Evolutionary conservation across 2,329 filamentous ascomycete species (phyloP).

Genomic region (Pseudopithomyces chartarum): DNA sequence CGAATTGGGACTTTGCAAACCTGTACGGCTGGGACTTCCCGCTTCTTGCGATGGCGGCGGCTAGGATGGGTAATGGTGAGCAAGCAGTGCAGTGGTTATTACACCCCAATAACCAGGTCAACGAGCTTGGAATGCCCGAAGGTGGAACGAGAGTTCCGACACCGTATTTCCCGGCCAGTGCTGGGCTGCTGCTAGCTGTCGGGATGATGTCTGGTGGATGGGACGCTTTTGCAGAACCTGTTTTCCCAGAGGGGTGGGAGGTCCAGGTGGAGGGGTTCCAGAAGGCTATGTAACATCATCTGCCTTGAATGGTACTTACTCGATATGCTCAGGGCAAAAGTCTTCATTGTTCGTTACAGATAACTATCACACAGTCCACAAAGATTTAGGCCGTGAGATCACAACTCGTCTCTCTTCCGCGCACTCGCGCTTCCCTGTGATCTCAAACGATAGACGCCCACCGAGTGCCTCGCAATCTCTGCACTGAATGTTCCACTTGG

Average conservation of each 20-base stretch:
- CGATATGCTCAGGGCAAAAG: neutral
- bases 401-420: conserved; percentile 54
- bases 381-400: neutral
- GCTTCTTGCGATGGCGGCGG: conserved; percentile 37
- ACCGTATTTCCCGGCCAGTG: conserved; percentile 61
- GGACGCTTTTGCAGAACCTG: conserved; percentile 54
- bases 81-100: conserved; percentile 48
- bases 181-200: conserved; percentile 56
- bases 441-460: conserved; percentile 57
- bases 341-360: too few species aligned
- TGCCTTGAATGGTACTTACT: neutral
- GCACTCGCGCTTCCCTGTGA: conserved; percentile 21
- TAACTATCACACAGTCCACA: neutral
- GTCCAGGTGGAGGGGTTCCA: conserved; percentile 56
- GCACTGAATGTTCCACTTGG: conserved; percentile 52
- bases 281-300: conserved; percentile 25
- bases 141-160: conserved; percentile 60
- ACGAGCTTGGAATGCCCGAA: conserved; percentile 61
- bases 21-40: conserved; percentile 44
- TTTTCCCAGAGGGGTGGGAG: conserved; percentile 57
- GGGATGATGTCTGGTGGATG: conserved; percentile 64
- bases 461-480: conserved; percentile 54
- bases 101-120: conserved; percentile 58
- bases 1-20: conserved; percentile 43
- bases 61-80: conserved; percentile 32